These are phyloP conservation scores for Bonnemaisonia californica DNA, from an alignment of 31 red algal genomes.

Conservation along the genomic window DNA sequence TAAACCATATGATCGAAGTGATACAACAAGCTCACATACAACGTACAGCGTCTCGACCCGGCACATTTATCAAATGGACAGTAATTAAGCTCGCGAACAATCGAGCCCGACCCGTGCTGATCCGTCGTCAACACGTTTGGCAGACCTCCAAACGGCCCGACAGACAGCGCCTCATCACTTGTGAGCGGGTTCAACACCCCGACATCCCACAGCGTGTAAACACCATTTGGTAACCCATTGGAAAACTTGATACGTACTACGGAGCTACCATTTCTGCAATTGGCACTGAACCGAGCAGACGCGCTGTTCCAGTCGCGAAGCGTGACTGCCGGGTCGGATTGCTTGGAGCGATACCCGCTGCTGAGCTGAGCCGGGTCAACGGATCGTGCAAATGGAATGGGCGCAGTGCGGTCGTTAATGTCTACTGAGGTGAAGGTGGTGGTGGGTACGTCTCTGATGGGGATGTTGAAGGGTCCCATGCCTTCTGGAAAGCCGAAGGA, in stretches of 20 bases:
- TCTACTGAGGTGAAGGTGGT: background rate
- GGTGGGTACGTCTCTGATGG: conserved; percentile 4
- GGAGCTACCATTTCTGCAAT: conserved; percentile 3
- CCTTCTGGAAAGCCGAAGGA: conserved; percentile 17
- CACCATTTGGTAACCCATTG: conserved; percentile 28
- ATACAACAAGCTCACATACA: conserved; percentile 17
- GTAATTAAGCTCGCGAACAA: conserved; percentile 16
- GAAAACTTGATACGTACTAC: conserved; percentile 5
- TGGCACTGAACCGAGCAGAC: conserved; percentile 1
- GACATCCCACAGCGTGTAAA: conserved; percentile 32
- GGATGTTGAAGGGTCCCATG: conserved; percentile 38
- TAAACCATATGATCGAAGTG: conserved; percentile 40
- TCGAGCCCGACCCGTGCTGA: conserved; percentile 1
- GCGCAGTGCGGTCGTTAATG: conserved; percentile 12
- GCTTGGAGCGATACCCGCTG: background rate
- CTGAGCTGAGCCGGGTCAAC: background rate
- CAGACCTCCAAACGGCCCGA: conserved; percentile 26
- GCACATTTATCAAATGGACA: conserved; percentile 31
- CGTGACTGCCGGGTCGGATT: background rate
- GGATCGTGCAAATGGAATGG: conserved; percentile 16
- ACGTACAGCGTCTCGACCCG: conserved; percentile 3
- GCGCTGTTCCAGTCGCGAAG: conserved; percentile 33
- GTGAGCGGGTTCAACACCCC: conserved; percentile 10
- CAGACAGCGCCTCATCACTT: background rate
- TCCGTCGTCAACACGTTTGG: conserved; percentile 36